phyloP scores from a whole-genome alignment of 2,329 filamentous ascomycete genomes.

The Clonostachys chloroleuca region DNA sequence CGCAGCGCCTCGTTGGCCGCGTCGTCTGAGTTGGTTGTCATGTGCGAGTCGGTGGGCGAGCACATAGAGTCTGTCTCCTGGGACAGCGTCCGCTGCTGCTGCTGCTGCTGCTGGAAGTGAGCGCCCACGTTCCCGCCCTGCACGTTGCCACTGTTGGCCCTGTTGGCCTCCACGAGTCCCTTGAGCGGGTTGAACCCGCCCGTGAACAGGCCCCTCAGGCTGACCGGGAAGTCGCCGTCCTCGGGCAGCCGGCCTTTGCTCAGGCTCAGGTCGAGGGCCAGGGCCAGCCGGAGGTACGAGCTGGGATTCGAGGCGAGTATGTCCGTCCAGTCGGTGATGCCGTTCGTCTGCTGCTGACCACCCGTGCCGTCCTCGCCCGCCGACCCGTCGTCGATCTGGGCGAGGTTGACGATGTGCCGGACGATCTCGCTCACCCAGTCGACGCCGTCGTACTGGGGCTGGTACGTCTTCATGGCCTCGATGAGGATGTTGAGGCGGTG shows the following conservation, averaged over 20 bases:
- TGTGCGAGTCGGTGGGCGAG: constrained; percentile 10
- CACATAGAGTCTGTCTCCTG: constrained; percentile 3
- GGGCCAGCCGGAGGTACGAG: constrained; percentile 33
- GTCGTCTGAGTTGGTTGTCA: constrained; percentile 8
- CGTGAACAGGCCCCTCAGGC: constrained; percentile 27
- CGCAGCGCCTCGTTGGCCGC: constrained; percentile 6
- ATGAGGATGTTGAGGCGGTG: constrained; percentile 37
- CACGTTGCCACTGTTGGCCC: neutral
- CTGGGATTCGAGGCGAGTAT: constrained; percentile 32
- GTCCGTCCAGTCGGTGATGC: constrained; percentile 33
- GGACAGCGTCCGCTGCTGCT: neutral
- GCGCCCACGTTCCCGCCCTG: neutral
- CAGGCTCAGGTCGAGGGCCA: constrained; percentile 36
- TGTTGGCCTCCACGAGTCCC: constrained; percentile 18
- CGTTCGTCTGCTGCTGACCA: constrained; percentile 4
- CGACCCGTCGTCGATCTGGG: constrained; percentile 26
- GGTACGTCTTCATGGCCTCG: constrained; percentile 39
- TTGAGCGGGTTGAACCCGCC: constrained; percentile 28
- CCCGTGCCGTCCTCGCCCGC: constrained; percentile 1
- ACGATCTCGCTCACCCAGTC: constrained; percentile 39
- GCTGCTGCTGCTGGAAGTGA: neutral
- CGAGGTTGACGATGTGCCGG: constrained; percentile 33
- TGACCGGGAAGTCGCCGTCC: constrained; percentile 33
- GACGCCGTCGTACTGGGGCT: constrained; percentile 38
- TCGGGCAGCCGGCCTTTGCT: constrained; percentile 33